These are phyloP conservation scores for Fusarium sp. DNA, from an alignment of 2,329 filamentous ascomycete genomes.

Conservation along the genomic window DNA sequence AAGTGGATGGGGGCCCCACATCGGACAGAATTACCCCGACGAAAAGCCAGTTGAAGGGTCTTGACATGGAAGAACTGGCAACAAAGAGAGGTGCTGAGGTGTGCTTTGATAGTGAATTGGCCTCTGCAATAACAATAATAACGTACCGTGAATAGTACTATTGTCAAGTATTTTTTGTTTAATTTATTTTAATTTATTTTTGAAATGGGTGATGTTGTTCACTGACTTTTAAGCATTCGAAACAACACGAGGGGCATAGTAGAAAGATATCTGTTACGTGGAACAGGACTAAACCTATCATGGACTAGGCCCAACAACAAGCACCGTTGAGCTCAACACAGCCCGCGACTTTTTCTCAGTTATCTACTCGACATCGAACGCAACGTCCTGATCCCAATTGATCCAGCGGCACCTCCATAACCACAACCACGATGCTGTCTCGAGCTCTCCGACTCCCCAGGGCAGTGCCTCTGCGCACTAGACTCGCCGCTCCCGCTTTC, in stretches of 20 bases:
- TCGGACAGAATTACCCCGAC: constrained; percentile 33
- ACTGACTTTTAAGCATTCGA: not conserved
- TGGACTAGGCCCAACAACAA: constrained; percentile 52
- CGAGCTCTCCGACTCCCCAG: constrained; percentile 71
- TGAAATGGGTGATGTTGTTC: not conserved
- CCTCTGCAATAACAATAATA: no score
- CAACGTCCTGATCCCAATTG: constrained; percentile 44
- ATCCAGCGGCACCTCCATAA: constrained; percentile 47
- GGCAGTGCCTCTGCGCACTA: constrained; percentile 65
- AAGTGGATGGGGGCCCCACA: constrained; percentile 29
- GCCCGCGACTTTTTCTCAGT: constrained; percentile 57
- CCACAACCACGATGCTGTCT: constrained; percentile 69
- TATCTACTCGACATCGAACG: constrained; percentile 42
- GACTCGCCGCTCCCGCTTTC: constrained; percentile 55
- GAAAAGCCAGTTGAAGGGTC: constrained; percentile 19
- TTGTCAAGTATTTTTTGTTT: no score
- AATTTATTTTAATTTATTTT: no score
- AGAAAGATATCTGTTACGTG: constrained; percentile 34
- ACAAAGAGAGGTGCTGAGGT: not conserved
- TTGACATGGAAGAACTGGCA: not conserved
- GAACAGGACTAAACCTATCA: constrained; percentile 36
- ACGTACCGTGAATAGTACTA: no score
- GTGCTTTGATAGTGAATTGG: no score
- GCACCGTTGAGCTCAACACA: constrained; percentile 48
- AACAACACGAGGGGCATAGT: not conserved